Percentiles rank a stretch among this genome's conserved stretches.
Conservation (phyloP, 192 early-diverging fungal species). For the Entomortierella lignicola region DNA sequence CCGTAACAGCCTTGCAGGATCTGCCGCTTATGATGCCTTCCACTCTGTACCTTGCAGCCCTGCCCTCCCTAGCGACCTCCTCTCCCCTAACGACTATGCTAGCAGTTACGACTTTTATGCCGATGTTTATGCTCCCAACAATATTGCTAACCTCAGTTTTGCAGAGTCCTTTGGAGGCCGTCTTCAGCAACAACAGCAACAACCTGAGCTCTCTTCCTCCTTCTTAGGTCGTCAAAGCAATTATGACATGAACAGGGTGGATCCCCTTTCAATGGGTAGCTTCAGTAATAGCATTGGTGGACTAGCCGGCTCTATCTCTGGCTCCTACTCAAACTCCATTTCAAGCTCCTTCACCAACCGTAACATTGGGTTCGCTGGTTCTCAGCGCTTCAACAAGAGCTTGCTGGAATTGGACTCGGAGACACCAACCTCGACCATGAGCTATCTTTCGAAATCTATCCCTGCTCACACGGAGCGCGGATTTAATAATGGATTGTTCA, state of each 20-base stretch:
- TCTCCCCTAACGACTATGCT: constrained; percentile 65
- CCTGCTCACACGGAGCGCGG: constrained; percentile 60
- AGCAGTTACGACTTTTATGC: constrained; percentile 64
- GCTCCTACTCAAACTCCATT: constrained; percentile 45
- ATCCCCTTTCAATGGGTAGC: constrained; percentile 53
- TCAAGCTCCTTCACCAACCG: constrained; percentile 47
- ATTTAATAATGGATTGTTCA: constrained; percentile 59
- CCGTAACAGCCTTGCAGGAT: constrained; percentile 50
- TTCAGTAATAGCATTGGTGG: constrained; percentile 47
- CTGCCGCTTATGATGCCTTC: constrained; percentile 56
- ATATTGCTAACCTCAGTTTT: constrained; percentile 58
- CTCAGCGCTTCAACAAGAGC: constrained; percentile 54
- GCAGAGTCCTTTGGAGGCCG: constrained; percentile 53
- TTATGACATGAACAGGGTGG: constrained; percentile 45
- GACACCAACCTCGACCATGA: constrained; percentile 41
- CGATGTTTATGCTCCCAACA: constrained; percentile 58
- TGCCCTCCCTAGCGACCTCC: constrained; percentile 65
- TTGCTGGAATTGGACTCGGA: constrained; percentile 53
- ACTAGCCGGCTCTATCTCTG: constrained; percentile 46
- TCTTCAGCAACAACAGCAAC: constrained; percentile 51
- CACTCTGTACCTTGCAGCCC: constrained; percentile 56
- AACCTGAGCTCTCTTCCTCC: constrained; percentile 39
- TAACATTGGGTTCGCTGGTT: constrained; percentile 44
- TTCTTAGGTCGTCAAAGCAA: constrained; percentile 38
- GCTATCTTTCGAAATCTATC: constrained; percentile 61